These are phyloP conservation scores for Arthrobotrys entomopaga DNA, from an alignment of 2,329 filamentous ascomycete species.

Conservation along the genomic window DNA sequence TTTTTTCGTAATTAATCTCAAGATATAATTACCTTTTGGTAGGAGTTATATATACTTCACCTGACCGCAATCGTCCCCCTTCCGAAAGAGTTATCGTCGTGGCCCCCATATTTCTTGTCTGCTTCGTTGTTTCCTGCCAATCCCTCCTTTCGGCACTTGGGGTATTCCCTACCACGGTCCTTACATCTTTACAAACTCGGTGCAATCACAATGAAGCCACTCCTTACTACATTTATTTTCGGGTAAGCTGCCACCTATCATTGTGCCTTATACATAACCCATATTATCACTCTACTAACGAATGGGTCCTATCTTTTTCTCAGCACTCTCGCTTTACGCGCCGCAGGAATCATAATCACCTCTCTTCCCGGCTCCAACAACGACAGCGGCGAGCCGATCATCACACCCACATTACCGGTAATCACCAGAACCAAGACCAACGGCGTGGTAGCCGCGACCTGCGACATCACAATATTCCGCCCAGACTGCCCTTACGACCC, in stretches of 20 bases:
- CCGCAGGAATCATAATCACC: neutral
- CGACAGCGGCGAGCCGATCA: neutral
- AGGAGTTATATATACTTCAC: conserved; percentile 6
- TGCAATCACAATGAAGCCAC: conserved; percentile 25
- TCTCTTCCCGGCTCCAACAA: neutral
- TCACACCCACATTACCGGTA: neutral
- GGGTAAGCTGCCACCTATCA: conserved; percentile 12
- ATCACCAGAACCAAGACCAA: neutral
- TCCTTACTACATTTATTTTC: conserved; percentile 22
- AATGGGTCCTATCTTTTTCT: neutral
- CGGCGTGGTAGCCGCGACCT: conserved; percentile 13
- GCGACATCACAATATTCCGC: conserved; percentile 18
- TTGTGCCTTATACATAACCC: neutral
- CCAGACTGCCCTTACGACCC: conserved; percentile 21
- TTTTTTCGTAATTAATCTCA: neutral
- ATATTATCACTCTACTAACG: neutral
- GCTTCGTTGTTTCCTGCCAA: neutral
- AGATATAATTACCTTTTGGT: neutral
- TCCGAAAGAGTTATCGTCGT: conserved; percentile 15
- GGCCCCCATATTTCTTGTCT: conserved; percentile 2
- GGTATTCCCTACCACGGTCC: conserved; percentile 16
- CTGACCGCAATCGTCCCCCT: neutral
- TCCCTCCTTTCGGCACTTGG: conserved; percentile 14
- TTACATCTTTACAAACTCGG: conserved; percentile 4
- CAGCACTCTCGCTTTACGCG: conserved; percentile 15